Evolutionary conservation across 345 rosid genomes (phyloP).

Genomic region (Eucalyptus tenuipes): DNA sequence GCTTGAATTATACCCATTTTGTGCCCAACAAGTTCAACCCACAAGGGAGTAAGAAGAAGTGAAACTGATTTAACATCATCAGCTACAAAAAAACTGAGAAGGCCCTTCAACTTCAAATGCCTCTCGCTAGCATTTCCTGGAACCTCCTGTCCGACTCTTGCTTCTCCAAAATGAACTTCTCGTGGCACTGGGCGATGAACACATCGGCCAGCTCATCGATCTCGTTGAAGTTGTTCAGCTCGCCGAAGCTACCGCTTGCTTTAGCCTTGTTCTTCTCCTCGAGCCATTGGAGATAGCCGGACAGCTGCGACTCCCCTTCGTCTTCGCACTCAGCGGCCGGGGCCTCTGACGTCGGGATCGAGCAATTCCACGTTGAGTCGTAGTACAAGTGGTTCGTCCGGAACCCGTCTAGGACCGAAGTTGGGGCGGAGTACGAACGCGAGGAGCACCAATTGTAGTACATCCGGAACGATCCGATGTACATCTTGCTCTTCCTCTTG

Average conservation of each 20-base stretch:
- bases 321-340: not conserved
- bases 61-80: not conserved
- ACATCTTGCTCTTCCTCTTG: slow-evolving; percentile 20
- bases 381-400: slow-evolving; percentile 27
- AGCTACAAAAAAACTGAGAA: not conserved
- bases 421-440: slow-evolving; percentile 41
- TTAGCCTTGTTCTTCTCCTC: not conserved
- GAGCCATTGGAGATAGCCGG: not conserved
- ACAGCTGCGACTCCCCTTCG: not conserved
- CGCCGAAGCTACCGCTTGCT: not conserved
- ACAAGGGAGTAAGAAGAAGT: not conserved
- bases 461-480: slow-evolving; percentile 76
- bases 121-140: slow-evolving; percentile 69
- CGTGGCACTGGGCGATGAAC: slow-evolving; percentile 80
- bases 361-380: slow-evolving; percentile 42
- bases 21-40: not conserved
- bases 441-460: slow-evolving; percentile 93
- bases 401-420: slow-evolving; percentile 5
- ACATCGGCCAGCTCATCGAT: slow-evolving; percentile 72
- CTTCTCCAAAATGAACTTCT: slow-evolving; percentile 88
- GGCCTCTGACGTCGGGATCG: not conserved
- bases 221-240: slow-evolving; percentile 13
- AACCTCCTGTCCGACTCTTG: slow-evolving; percentile 91
- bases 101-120: slow-evolving; percentile 18
- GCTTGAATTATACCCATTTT: not conserved